A percentile compares a stretch with the other conserved stretches of the same genome.
Conservation (phyloP, 1,284 basidiomycete genomes). For the Sporisorium exsertum region DNA sequence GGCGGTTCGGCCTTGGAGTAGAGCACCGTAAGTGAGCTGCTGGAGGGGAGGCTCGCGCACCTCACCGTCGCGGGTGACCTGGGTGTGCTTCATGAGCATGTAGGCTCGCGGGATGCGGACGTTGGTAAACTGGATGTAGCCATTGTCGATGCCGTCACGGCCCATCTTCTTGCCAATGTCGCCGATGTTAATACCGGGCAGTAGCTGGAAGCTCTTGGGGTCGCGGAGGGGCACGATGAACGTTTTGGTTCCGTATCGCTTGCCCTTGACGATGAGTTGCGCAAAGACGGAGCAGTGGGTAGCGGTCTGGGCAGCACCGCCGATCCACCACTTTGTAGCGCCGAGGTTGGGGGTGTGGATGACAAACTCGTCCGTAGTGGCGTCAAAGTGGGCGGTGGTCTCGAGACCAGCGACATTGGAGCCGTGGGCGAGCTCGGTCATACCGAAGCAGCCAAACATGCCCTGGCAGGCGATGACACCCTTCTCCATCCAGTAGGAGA, state of each 20-base stretch:
- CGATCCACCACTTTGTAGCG: constrained; percentile 72
- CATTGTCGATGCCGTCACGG: constrained; percentile 73
- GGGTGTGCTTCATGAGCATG: constrained; percentile 76
- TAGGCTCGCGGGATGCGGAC: constrained; percentile 74
- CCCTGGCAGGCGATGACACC: constrained; percentile 74
- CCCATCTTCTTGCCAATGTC: constrained; percentile 76
- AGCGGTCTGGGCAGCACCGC: constrained; percentile 74
- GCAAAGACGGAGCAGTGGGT: constrained; percentile 75
- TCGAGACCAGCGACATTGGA: constrained; percentile 75
- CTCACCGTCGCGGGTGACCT: constrained; percentile 72
- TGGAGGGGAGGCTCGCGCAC: constrained; percentile 73
- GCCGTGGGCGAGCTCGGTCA: constrained; percentile 73
- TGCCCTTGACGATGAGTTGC: constrained; percentile 73
- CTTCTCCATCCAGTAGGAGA: constrained; percentile 74
- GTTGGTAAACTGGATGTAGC: constrained; percentile 72
- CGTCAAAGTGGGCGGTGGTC: constrained; percentile 75
- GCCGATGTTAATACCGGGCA: constrained; percentile 74
- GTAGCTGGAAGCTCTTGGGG: constrained; percentile 70
- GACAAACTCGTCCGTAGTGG: constrained; percentile 73
- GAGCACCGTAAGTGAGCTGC: constrained; percentile 74
- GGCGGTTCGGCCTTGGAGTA: constrained; percentile 73
- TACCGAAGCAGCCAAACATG: constrained; percentile 75
- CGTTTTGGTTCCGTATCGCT: constrained; percentile 74
- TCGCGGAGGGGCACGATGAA: constrained; percentile 74
- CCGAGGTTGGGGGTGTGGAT: constrained; percentile 72